Evolutionary conservation across 177 flowering plant species (phyloP).

Genomic region (Telopea speciosissima): DNA sequence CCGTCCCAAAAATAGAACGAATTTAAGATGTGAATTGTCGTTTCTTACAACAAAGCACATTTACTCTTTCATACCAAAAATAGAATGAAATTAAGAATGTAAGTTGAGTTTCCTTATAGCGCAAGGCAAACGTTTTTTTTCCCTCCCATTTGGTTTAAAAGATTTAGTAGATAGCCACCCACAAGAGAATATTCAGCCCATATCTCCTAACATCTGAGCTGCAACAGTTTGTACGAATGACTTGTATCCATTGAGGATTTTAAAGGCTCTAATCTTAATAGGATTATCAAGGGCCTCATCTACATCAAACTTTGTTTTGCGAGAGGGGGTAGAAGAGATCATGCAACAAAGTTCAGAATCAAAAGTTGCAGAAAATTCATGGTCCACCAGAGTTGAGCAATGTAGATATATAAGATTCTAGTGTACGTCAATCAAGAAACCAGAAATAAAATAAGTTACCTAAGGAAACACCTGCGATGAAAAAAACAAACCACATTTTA

Average conservation of each 20-base stretch:
- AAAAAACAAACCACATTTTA: background rate
- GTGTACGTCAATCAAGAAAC: background rate
- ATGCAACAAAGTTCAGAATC: conserved; percentile 1
- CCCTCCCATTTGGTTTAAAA: too few relatives aligned
- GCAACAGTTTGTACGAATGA: conserved; percentile 74
- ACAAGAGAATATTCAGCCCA: too few relatives aligned
- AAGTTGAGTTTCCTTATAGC: too few relatives aligned
- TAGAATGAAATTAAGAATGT: too few relatives aligned
- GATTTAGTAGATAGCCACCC: too few relatives aligned
- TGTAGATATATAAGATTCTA: background rate
- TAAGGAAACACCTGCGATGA: background rate
- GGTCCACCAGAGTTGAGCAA: background rate
- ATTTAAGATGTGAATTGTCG: too few relatives aligned
- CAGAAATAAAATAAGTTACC: background rate
- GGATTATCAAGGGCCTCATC: conserved; percentile 29
- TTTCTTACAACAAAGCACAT: too few relatives aligned
- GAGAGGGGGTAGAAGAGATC: conserved; percentile 1
- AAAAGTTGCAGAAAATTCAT: background rate
- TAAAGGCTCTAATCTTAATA: conserved; percentile 46
- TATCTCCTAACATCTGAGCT: conserved; percentile 55
- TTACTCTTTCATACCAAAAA: too few relatives aligned
- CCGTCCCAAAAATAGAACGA: too few relatives aligned
- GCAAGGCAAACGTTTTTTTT: too few relatives aligned
- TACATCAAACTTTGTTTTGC: conserved; percentile 38
- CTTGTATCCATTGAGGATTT: conserved; percentile 66